Evolutionary conservation across 2,329 filamentous ascomycete genomes (phyloP), one percentile per base, ranked within the genome.

Genomic region (Coleophoma crateriformis): DNA sequence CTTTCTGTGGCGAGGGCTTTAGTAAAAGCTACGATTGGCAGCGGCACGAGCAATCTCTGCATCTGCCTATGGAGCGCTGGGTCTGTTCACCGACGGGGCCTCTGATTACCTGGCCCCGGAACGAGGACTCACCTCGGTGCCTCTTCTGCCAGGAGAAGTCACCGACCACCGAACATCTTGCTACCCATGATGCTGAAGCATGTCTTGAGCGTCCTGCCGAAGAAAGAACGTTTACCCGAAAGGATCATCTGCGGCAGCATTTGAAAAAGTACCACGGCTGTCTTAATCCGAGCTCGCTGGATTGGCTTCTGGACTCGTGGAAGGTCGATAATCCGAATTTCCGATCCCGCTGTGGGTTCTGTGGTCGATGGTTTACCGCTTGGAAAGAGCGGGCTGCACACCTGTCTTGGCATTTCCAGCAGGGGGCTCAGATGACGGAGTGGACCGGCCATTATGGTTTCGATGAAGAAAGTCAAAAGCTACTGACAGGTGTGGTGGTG

Each of bases 1-100:
- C 79, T 50, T 83, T 84, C 69, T 84, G 80, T 62, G 81, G 79
- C 10, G 78, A 83, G 52, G 81, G 77, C 0, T 84, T 82, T 62
- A 69, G 78, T 54, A 82, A 79, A 11, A 83, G 83, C 62, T 78
- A 84, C 56, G 80, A 83, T 64, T 84, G 80, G 79, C 78, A 82
- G 58, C 70, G 84, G 47, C 84, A 87, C 61, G 84, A 87, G 60
- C 82, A 82, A 55, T 81, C 79, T 50, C 70, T 79, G 55, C 83
- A 77, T 59, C 67, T 77, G 58, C 86, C 77, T 11, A 77, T 83
- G 1, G 79, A 78, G 68, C 73, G 71, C 51, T 87, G 75, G 84
- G 78, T 81, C 54, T 86, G 76, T 60, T 72, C 75, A 2, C 79
- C 78, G 46, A 73, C 56, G 74, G 75, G 58, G 74, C 73, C 1